Evolutionary conservation across 1,284 basidiomycete species (phyloP).

Genomic region (Cutaneotrichosporon cavernicola): DNA sequence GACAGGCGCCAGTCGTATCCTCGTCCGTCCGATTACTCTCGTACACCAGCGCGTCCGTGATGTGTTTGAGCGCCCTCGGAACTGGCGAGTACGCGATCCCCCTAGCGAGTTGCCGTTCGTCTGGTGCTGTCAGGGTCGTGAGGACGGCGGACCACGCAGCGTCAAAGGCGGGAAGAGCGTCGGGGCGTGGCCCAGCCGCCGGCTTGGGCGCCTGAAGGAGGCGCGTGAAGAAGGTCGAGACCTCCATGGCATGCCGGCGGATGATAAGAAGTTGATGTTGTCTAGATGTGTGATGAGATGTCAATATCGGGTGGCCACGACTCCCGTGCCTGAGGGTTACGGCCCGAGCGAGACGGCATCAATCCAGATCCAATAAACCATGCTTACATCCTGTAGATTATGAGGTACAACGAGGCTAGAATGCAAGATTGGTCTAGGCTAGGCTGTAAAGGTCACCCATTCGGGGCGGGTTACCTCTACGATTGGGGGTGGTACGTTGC

Average conservation of each 20-base stretch:
- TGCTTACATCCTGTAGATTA: neutral
- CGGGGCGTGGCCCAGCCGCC: slow-evolving; percentile 24
- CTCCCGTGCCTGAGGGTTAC: neutral
- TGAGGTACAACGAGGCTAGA: slow-evolving; percentile 3
- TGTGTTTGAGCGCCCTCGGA: slow-evolving; percentile 70
- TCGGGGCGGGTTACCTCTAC: slow-evolving; percentile 34
- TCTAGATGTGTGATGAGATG: neutral
- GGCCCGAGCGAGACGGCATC: neutral
- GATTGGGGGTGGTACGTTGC: slow-evolving; percentile 41
- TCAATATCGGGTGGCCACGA: neutral
- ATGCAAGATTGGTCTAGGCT: neutral
- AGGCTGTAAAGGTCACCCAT: slow-evolving; percentile 42
- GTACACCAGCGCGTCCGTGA: slow-evolving; percentile 82
- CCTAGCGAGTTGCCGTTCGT: slow-evolving; percentile 51
- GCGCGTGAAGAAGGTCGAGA: slow-evolving; percentile 48
- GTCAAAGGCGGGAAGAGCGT: slow-evolving; percentile 44
- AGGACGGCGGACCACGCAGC: slow-evolving; percentile 34
- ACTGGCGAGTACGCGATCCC: slow-evolving; percentile 82
- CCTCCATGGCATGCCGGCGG: slow-evolving; percentile 33
- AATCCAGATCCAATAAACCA: neutral
- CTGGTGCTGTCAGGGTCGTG: slow-evolving; percentile 47
- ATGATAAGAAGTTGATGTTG: no score
- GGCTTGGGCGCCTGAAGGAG: slow-evolving; percentile 42
- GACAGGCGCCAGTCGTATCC: slow-evolving; percentile 77
- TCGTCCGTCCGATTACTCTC: slow-evolving; percentile 79